phyloP scores from a whole-genome alignment of 2,329 filamentous ascomycete genomes.

The Cercospora citrullina region DNA sequence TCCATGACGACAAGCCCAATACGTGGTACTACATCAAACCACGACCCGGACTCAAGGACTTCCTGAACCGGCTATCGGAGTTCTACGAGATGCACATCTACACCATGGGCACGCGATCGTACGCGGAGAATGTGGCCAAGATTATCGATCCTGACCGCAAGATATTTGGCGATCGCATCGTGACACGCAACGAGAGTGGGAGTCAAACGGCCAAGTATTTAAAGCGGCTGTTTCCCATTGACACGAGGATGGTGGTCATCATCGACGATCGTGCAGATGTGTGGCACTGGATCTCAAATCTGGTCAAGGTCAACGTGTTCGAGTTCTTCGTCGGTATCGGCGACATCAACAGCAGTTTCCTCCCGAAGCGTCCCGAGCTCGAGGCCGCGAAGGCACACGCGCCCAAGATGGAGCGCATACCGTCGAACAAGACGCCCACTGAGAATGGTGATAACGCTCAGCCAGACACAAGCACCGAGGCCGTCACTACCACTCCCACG shows the following conservation, averaged over 20 bases:
- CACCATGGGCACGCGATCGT: constrained; percentile 98
- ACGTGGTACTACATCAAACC: constrained; percentile 99
- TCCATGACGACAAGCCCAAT: constrained; percentile 80
- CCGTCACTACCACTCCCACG: constrained; percentile 13
- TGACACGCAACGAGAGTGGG: constrained; percentile 95
- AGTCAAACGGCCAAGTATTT: constrained; percentile 88
- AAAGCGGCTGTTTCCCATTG: constrained; percentile 88
- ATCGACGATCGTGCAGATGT: constrained; percentile 97
- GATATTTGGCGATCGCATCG: constrained; percentile 89
- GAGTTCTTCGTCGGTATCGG: constrained; percentile 98
- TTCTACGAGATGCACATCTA: constrained; percentile 97
- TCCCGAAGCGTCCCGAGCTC: constrained; percentile 69
- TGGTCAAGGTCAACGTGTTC: constrained; percentile 92
- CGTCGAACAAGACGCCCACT: constrained; percentile 19
- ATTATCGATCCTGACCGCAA: constrained; percentile 89
- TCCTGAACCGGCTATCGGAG: constrained; percentile 73
- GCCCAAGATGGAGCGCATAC: constrained; percentile 24
- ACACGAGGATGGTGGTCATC: constrained; percentile 98
- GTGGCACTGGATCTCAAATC: constrained; percentile 88
- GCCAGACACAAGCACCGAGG: constrained; percentile 5
- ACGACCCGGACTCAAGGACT: constrained; percentile 79
- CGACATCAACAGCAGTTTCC: constrained; percentile 96
- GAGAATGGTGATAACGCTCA: constrained; percentile 15
- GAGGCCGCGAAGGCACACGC: constrained; percentile 34
- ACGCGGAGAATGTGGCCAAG: constrained; percentile 85